Evolutionary conservation across 805 yeast species (phyloP), one percentile per base, ranked within the genome.

Genomic region (Candida adriatica): DNA sequence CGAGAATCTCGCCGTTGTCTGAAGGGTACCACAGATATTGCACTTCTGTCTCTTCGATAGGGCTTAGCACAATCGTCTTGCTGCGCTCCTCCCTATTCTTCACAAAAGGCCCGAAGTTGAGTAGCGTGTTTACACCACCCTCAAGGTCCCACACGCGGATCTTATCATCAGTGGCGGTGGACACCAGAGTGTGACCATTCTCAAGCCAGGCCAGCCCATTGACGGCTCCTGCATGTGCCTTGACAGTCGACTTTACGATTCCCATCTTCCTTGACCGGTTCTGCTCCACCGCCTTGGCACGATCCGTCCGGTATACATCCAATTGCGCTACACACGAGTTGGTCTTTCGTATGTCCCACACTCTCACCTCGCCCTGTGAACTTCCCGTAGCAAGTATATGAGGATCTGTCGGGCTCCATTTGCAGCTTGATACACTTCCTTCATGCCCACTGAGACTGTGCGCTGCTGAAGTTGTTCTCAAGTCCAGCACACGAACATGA

Each of bases 341-440:
- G 16, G 84, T 72, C 29, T 81, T 59, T 28, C 97, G 59, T 8
- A 86, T 69, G 51, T 88, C 97, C 96, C 96, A 88, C 0, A 88
- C 51, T 31, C 82, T 68, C 7, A 82, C 77, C 27, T 78, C 78
- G 0, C 96, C 96, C 44, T 80, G 85, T 13, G 73, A 68, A 14
- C 90, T 87, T 1, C 95, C 95, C 4, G 86, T 68, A 1, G 88
- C 87, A 2, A 88, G 59, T 4, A 81, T 39, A 45, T 79, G 58
- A 1, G 74, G 56, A 39, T 71, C 60, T 6, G 60, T 58, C 0
- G 95, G 95, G 27, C 82, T 79, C 90, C 94, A 86, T 46, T 75
- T 73, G 18, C 79, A 75, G 17, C 75, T 56, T 27, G 76, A 68
- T 2, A 77, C 74, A 31, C 58, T 47, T 9, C 65, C 64, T 40